Evolutionary conservation across 2,329 filamentous ascomycete genomes (phyloP).

Genomic region (Hymenoscyphus repandus): DNA sequence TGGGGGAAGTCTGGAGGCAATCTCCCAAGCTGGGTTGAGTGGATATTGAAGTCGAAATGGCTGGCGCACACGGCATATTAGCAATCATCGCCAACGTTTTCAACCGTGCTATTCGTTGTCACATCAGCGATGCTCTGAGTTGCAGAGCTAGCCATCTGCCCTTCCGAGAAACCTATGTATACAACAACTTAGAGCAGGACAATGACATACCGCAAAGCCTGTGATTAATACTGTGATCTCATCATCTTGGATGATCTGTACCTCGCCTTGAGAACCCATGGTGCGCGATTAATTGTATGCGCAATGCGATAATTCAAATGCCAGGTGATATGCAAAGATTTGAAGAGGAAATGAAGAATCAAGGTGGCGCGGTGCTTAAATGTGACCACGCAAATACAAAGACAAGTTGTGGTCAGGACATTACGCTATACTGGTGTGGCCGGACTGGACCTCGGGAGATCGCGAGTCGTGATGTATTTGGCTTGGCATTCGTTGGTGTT

Average conservation of each 20-base stretch:
- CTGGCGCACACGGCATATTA: slow-evolving; percentile 37
- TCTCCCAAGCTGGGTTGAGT: slow-evolving; percentile 77
- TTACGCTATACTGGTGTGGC: neutral
- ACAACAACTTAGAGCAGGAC: neutral
- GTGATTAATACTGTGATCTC: slow-evolving; percentile 42
- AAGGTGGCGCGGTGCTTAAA: neutral
- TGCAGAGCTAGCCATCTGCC: neutral
- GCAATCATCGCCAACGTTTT: neutral
- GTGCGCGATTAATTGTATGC: too few species aligned
- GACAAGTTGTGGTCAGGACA: neutral
- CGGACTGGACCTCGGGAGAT: neutral
- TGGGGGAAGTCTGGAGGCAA: slow-evolving; percentile 62
- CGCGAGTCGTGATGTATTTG: neutral
- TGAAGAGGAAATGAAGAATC: neutral
- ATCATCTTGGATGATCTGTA: slow-evolving; percentile 7
- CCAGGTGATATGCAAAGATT: too few species aligned
- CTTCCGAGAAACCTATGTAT: neutral
- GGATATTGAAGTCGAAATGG: slow-evolving; percentile 69
- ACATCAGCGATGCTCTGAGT: neutral
- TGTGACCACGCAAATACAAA: neutral
- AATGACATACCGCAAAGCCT: slow-evolving; percentile 51
- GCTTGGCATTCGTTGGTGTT: neutral
- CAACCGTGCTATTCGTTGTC: neutral
- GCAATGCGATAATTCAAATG: too few species aligned
- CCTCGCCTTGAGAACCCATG: slow-evolving; percentile 9